Evolutionary conservation across 1,284 basidiomycete genomes (phyloP).

Genomic region (Cryptococcus floricola): DNA sequence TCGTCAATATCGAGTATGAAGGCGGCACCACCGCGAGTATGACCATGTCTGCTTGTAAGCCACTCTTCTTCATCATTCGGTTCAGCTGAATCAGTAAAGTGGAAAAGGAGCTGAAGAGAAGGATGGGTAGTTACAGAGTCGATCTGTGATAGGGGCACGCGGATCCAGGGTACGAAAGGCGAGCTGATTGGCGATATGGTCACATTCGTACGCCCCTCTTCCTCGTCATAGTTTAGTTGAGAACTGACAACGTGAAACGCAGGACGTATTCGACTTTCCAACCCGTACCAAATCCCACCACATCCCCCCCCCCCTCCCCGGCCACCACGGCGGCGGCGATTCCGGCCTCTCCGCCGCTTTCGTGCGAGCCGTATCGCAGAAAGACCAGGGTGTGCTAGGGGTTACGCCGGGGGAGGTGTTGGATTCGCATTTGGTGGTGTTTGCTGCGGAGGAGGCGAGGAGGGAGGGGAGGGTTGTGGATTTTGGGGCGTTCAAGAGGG

Average conservation of each 20-base stretch:
- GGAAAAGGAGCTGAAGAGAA: no score
- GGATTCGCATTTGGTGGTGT: constrained; percentile 73
- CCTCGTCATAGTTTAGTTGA: neutral
- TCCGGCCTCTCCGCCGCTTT: constrained; percentile 66
- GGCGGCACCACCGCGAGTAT: constrained; percentile 71
- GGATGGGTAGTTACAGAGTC: constrained; percentile 41
- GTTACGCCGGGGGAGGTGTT: constrained; percentile 64
- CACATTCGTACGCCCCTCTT: constrained; percentile 53
- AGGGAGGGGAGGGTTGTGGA: constrained; percentile 64
- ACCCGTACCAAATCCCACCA: constrained; percentile 53
- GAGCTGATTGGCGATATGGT: constrained; percentile 79
- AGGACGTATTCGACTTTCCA: constrained; percentile 68
- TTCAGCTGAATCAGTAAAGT: no score
- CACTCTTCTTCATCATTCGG: no score
- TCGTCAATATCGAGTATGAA: constrained; percentile 76
- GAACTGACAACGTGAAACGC: neutral
- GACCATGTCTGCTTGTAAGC: constrained; percentile 61
- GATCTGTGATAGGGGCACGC: constrained; percentile 69
- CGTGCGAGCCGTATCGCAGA: constrained; percentile 62
- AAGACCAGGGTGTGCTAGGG: constrained; percentile 59
- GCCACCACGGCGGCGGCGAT: constrained; percentile 78
- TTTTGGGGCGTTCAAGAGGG: constrained; percentile 37
- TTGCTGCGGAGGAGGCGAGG: constrained; percentile 75
- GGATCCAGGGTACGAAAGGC: constrained; percentile 73
- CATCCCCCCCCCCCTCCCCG: constrained; percentile 59